phyloP scores from a whole-genome alignment of 2,329 filamentous ascomycete genomes.

The Exophiala lecanii-corni region DNA sequence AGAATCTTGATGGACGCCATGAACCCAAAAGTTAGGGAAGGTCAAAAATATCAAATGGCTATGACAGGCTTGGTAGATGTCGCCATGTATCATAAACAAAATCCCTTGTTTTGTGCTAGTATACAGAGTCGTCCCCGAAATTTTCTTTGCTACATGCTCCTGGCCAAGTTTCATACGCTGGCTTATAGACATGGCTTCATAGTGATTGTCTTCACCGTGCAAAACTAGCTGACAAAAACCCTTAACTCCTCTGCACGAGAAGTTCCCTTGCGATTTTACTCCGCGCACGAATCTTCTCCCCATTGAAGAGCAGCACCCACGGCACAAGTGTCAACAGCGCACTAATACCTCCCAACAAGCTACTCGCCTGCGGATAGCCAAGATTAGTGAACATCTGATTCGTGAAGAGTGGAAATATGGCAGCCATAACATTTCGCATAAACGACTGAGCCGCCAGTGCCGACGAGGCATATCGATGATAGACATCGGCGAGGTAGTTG shows the following conservation, averaged over 20 bases:
- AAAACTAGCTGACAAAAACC: too few relatives aligned
- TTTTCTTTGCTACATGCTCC: too few relatives aligned
- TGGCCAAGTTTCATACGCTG: too few relatives aligned
- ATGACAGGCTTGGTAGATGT: too few relatives aligned
- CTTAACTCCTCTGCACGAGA: too few relatives aligned
- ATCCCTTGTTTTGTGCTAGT: too few relatives aligned
- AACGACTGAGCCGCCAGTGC: conserved; percentile 83
- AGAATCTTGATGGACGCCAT: neutral
- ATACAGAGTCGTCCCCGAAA: too few relatives aligned
- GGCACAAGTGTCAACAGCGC: conserved; percentile 70
- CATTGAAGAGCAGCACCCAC: conserved; percentile 78
- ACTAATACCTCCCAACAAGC: conserved; percentile 68
- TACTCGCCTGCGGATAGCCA: conserved; percentile 66
- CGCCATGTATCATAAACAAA: too few relatives aligned
- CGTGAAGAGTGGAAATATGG: conserved; percentile 74
- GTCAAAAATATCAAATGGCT: too few relatives aligned
- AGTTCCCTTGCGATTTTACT: conserved; percentile 67
- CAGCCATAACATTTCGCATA: conserved; percentile 78
- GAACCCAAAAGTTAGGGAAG: neutral
- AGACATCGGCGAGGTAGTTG: conserved; percentile 88
- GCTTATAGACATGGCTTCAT: too few relatives aligned
- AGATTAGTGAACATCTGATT: conserved; percentile 67
- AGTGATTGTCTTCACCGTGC: too few relatives aligned
- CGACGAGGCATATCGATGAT: conserved; percentile 77
- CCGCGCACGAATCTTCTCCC: conserved; percentile 66